These are phyloP conservation scores for Acer saccharum DNA, from an alignment of 345 rosid species.

Conservation along the genomic window DNA sequence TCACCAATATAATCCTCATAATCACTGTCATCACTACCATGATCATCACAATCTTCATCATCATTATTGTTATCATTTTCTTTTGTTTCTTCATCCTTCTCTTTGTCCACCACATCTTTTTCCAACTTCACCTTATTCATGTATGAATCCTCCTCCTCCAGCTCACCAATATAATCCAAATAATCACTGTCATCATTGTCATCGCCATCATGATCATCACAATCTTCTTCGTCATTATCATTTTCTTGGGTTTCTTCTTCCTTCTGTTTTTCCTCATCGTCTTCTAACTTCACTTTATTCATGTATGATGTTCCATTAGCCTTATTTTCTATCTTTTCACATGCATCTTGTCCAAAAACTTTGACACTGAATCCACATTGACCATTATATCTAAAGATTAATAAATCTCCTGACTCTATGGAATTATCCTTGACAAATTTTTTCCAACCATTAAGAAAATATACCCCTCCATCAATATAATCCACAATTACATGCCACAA, in stretches of 20 bases:
- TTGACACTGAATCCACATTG: background rate
- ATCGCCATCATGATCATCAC: background rate
- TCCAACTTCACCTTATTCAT: too few relatives aligned
- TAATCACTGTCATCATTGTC: background rate
- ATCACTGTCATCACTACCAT: background rate
- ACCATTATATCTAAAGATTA: constrained; percentile 11
- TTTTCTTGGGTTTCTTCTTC: background rate
- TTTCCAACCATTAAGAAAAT: constrained; percentile 21
- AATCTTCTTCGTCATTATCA: background rate
- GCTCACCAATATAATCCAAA: too few relatives aligned
- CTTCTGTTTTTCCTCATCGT: background rate
- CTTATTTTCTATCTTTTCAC: background rate
- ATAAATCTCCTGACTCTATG: background rate
- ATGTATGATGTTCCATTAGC: background rate
- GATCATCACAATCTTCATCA: background rate
- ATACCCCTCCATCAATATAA: background rate
- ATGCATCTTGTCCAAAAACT: background rate
- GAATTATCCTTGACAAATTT: constrained; percentile 13
- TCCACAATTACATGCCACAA: constrained; percentile 10
- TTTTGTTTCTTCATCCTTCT: background rate
- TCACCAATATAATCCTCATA: too few relatives aligned
- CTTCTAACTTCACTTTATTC: background rate
- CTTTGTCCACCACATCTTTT: too few relatives aligned
- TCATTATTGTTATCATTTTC: background rate
- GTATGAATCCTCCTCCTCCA: too few relatives aligned